phyloP scores from a whole-genome alignment of 768 basidiomycete genomes.

The Lactarius hatsudake region DNA sequence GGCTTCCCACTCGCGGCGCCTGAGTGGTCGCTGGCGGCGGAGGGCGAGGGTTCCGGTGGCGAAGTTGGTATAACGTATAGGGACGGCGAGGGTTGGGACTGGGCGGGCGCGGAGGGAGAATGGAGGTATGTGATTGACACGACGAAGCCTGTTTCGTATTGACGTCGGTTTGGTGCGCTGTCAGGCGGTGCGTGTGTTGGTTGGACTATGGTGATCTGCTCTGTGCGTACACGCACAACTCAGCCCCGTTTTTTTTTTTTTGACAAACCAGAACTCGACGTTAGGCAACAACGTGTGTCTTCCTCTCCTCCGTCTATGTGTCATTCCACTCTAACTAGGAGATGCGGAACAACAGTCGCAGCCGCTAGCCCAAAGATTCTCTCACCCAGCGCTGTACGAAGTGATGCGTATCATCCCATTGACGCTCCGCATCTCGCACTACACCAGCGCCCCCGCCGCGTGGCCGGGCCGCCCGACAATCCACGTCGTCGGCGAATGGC shows the following conservation, averaged over 20 bases:
- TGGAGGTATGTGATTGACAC: constrained; percentile 44
- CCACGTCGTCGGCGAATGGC: constrained; percentile 43
- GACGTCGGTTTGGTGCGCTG: neutral
- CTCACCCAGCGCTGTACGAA: constrained; percentile 38
- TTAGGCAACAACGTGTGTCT: constrained; percentile 41
- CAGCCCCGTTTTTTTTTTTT: neutral
- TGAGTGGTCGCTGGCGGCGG: neutral
- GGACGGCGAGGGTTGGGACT: constrained; percentile 51
- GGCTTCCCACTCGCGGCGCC: constrained; percentile 14
- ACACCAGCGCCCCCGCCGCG: constrained; percentile 30
- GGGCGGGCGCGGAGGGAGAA: constrained; percentile 53
- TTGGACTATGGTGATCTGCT: constrained; percentile 55
- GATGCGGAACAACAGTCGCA: constrained; percentile 3
- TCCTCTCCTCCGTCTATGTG: no score
- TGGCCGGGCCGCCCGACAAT: constrained; percentile 47
- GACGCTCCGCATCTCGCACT: constrained; percentile 39
- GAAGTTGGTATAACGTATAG: neutral
- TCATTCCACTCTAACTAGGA: neutral
- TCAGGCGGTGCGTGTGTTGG: constrained; percentile 57
- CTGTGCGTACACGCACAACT: constrained; percentile 36
- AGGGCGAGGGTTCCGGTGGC: neutral
- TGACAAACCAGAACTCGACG: neutral
- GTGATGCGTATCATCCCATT: constrained; percentile 54
- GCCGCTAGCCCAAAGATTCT: constrained; percentile 33
- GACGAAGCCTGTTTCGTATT: neutral